Evolutionary conservation across 345 rosid species (phyloP).

Genomic region (Populus alba): DNA sequence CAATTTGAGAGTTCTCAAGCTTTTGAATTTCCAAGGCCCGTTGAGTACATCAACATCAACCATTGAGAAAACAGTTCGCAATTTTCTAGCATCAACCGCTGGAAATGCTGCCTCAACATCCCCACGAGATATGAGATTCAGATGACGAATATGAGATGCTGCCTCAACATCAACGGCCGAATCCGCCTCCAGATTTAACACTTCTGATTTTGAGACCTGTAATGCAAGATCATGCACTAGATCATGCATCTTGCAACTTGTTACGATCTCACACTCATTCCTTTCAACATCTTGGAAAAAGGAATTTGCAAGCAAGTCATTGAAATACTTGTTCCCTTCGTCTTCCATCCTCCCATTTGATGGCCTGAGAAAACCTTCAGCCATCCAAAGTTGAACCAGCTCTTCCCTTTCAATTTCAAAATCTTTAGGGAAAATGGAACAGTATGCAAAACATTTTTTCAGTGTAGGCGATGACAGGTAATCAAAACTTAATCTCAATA

Average conservation of each 20-base stretch:
- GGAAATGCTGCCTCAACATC: too few species aligned
- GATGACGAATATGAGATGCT: too few species aligned
- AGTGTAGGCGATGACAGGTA: background rate
- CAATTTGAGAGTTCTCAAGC: too few species aligned
- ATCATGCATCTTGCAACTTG: conserved; percentile 10
- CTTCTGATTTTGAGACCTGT: conserved; percentile 5
- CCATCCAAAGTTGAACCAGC: conserved; percentile 12
- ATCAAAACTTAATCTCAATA: conserved; percentile 16
- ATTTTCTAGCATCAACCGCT: too few species aligned
- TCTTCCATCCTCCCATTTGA: background rate
- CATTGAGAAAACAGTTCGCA: too few species aligned
- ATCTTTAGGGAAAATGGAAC: conserved; percentile 7
- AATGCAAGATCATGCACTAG: conserved; percentile 17
- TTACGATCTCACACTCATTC: background rate
- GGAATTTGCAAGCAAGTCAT: background rate
- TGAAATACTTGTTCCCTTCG: conserved; percentile 21
- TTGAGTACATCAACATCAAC: too few species aligned
- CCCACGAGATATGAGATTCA: too few species aligned
- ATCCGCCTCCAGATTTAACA: background rate
- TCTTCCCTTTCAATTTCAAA: background rate
- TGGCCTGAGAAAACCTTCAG: conserved; percentile 7
- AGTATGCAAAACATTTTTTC: conserved; percentile 17
- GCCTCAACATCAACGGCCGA: background rate
- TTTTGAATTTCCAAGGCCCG: too few species aligned
- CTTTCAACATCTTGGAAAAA: background rate